Evolutionary conservation across 306 rosid genomes (phyloP).

Genomic region (Begonia masoniana): DNA sequence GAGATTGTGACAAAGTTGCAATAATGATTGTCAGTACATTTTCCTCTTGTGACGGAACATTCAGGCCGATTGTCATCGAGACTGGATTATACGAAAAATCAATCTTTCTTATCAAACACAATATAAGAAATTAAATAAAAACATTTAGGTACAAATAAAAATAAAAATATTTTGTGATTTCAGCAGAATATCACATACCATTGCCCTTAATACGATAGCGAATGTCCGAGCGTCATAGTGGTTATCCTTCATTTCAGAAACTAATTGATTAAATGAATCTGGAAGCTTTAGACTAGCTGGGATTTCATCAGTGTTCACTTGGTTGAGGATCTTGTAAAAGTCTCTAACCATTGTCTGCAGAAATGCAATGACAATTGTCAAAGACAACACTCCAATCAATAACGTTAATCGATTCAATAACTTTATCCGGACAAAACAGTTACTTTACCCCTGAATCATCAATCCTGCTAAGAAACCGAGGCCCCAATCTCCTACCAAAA

Average conservation of each 20-base stretch:
- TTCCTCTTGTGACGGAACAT: no score
- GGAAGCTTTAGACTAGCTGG: slow-evolving; percentile 66
- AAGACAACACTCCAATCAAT: neutral
- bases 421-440: neutral
- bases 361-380: slow-evolving; percentile 15
- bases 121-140: no score
- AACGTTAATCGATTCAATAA: no score
- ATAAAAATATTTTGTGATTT: neutral
- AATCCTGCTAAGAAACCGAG: slow-evolving; percentile 72
- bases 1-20: no score
- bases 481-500: slow-evolving; percentile 95
- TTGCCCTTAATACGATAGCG: slow-evolving; percentile 70
- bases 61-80: no score
- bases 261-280: slow-evolving; percentile 69
- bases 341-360: slow-evolving; percentile 75
- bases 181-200: slow-evolving; percentile 35
- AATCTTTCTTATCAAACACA: no score
- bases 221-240: slow-evolving; percentile 77
- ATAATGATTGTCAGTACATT: no score
- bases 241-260: slow-evolving; percentile 73
- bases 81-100: no score
- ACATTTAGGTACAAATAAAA: neutral
- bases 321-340: slow-evolving; percentile 65
- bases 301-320: slow-evolving; percentile 65
- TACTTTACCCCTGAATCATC: slow-evolving; percentile 81